Evolutionary conservation across 192 early-diverging fungal genomes (phyloP), one percentile per base, ranked within the genome.

Genomic region (Coemansia sp.): DNA sequence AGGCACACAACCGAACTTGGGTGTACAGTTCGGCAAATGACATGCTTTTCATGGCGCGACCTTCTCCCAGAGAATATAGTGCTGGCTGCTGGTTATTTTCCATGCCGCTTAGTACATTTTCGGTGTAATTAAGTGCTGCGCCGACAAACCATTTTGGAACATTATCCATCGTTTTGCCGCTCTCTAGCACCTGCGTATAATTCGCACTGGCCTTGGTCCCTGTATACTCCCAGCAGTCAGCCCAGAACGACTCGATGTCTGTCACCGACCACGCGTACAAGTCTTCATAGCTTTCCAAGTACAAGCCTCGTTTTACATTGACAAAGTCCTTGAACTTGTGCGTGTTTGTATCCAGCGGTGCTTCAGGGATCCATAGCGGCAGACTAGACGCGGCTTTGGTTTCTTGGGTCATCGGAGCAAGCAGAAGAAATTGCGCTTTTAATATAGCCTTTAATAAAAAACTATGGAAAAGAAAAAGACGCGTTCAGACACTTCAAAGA

Each of bases 71-170:
- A 10, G 76, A 74, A 38, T 85, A 72, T 5, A 87, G 64, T 5
- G 85, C 85, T 23, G 60, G 45, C 3, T 62, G 55, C 31, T 72
- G 56, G 27, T 69, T 64, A 52, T 79, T 81, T 53, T 69, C 77
- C 29, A 80, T 76, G 52, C 74, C 80, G 68, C 81, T 80, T 21
- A 98, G 69, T 11, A 94, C 64, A 71, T 97, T 96, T 69, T 98
- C 94, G 22, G 97, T 89, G 77, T 92, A 96, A 82, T 98, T 98
- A 31, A 98, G 76, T 16, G 75, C 75, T 0, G 90, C 85, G 3
- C 89, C 93, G n/a, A 68, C 27, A 74, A 97, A 98, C 96, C 96
- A 98, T 50, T 86, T 86, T 11, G 96, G 94, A 57, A 97, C 92
- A 31, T 77, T 59, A 71, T 91, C 89, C 91, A 98, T 98, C 3